phyloP scores from a whole-genome alignment of 1,139 yeast species.

The Nematodospora anomalae region DNA sequence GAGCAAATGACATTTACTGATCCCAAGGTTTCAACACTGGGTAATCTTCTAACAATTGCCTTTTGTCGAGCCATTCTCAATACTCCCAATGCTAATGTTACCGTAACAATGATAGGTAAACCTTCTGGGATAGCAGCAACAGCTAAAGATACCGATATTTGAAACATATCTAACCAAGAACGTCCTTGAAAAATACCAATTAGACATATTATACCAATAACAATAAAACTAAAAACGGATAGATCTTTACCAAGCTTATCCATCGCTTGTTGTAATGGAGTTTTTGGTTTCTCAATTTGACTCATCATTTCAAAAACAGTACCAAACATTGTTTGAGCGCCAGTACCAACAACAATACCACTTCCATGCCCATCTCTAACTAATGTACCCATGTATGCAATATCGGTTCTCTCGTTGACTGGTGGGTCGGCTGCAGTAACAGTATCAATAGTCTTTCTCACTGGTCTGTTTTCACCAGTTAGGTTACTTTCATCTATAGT shows the following conservation, averaged over 20 bases:
- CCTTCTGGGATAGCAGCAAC: constrained; percentile 99
- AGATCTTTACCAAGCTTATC: constrained; percentile 90
- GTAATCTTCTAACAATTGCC: constrained; percentile 90
- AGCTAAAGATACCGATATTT: constrained; percentile 91
- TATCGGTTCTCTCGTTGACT: constrained; percentile 65
- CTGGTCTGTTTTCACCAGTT: constrained; percentile 93
- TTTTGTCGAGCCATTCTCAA: constrained; percentile 90
- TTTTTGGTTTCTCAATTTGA: constrained; percentile 90
- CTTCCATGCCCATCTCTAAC: constrained; percentile 92
- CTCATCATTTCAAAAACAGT: constrained; percentile 89
- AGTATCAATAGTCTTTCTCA: constrained; percentile 52
- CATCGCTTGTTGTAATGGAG: constrained; percentile 93
- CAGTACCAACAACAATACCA: constrained; percentile 92
- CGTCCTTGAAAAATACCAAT: constrained; percentile 89
- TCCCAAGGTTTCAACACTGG: constrained; percentile 94
- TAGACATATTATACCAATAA: constrained; percentile 83
- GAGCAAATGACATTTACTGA: constrained; percentile 93
- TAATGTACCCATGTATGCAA: constrained; percentile 94
- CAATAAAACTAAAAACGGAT: constrained; percentile 74
- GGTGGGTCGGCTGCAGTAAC: constrained; percentile 37
- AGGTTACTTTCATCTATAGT: constrained; percentile 87
- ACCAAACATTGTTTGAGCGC: constrained; percentile 86
- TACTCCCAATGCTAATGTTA: constrained; percentile 91
- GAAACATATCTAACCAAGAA: constrained; percentile 95
- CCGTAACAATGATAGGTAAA: constrained; percentile 93